Percentiles rank a stretch among this genome's conserved stretches.
Evolutionary conservation across 345 rosid genomes (phyloP).

Genomic region (Ceriops tagal): DNA sequence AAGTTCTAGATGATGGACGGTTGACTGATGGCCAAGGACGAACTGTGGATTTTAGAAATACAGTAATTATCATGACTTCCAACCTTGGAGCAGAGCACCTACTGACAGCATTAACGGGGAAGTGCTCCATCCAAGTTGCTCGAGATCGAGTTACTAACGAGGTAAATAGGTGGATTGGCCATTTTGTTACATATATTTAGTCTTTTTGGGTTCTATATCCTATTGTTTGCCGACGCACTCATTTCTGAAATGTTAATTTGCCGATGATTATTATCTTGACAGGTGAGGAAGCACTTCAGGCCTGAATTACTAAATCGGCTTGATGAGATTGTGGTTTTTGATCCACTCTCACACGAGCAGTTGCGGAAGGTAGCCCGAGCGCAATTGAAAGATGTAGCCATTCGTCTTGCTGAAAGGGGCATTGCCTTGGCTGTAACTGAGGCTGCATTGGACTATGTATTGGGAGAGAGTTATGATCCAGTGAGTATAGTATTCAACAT

Average conservation of each 20-base stretch:
- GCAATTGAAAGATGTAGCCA: constrained; percentile 83
- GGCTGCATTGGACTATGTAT: constrained; percentile 61
- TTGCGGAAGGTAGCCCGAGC: constrained; percentile 71
- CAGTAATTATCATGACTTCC: constrained; percentile 89
- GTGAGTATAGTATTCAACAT: constrained; percentile 37
- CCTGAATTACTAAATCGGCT: constrained; percentile 87
- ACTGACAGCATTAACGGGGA: constrained; percentile 63
- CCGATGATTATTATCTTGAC: neutral
- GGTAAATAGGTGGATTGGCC: constrained; percentile 23
- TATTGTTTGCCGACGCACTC: too few species aligned
- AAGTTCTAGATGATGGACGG: constrained; percentile 88
- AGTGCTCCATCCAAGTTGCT: constrained; percentile 75
- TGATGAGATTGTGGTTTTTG: constrained; percentile 85
- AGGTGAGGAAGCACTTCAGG: constrained; percentile 77
- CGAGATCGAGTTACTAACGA: constrained; percentile 78
- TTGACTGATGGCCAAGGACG: constrained; percentile 93
- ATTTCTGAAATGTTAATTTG: neutral
- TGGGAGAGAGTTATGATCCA: constrained; percentile 82
- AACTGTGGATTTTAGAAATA: constrained; percentile 74
- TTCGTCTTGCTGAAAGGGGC: constrained; percentile 80
- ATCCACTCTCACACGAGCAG: constrained; percentile 89
- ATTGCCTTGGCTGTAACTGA: constrained; percentile 81
- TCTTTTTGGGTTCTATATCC: too few species aligned
- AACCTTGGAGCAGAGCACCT: constrained; percentile 92
- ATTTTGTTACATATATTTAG: too few species aligned